These are phyloP conservation scores for Citrus medica DNA, from an alignment of 345 rosid genomes.

Conservation along the genomic window DNA sequence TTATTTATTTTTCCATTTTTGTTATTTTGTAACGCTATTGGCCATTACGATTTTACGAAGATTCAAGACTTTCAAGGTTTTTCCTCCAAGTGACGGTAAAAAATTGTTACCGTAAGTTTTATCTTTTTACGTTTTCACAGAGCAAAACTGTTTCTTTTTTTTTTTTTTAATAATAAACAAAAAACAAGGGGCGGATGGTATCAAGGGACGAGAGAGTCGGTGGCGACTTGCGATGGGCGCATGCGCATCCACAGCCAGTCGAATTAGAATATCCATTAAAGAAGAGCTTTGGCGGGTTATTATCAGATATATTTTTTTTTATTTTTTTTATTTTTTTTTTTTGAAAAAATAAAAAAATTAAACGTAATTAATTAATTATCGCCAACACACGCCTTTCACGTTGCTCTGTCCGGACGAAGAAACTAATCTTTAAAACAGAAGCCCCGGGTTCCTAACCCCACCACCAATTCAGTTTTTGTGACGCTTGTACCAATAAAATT, in stretches of 20 bases:
- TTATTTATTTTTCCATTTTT: not conserved
- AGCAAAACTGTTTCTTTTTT: too few species aligned
- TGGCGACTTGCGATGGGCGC: conserved; percentile 20
- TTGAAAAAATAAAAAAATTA: not conserved
- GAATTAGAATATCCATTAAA: conserved; percentile 18
- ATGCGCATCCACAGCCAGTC: conserved; percentile 5
- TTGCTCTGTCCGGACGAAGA: not conserved
- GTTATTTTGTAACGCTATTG: too few species aligned
- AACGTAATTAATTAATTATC: not conserved
- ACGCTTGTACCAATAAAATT: conserved; percentile 14
- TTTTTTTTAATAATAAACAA: not conserved
- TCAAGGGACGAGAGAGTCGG: conserved; percentile 4
- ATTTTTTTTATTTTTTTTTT: too few species aligned
- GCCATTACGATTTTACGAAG: too few species aligned
- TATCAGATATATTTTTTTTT: too few species aligned
- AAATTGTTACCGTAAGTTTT: too few species aligned
- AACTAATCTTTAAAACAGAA: not conserved
- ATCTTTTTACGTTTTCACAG: too few species aligned
- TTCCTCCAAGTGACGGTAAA: too few species aligned
- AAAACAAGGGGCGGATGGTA: not conserved
- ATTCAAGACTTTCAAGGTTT: too few species aligned
- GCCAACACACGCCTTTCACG: conserved; percentile 31
- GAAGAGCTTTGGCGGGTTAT: not conserved
- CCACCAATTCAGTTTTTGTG: not conserved
- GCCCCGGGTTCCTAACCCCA: not conserved